These are phyloP conservation scores for Rhododendron simsii DNA, from an alignment of 148 eudicot species.

Conservation along the genomic window DNA sequence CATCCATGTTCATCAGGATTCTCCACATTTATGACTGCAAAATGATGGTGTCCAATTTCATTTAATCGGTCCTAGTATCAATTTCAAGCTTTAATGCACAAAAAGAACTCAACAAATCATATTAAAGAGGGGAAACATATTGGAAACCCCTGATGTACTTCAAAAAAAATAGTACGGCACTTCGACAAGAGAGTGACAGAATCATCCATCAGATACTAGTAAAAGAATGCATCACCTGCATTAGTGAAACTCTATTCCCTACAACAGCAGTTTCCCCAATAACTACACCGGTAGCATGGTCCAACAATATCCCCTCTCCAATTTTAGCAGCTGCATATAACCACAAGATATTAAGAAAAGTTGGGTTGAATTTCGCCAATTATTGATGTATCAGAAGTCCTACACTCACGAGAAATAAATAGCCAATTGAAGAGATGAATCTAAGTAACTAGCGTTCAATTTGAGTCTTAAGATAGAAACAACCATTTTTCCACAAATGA, in stretches of 20 bases:
- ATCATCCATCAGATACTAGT: conserved; percentile 1
- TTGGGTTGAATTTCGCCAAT: not conserved
- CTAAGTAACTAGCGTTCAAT: not conserved
- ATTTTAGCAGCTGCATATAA: conserved; percentile 50
- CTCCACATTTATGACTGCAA: not conserved
- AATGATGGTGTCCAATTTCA: not conserved
- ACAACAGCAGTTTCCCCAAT: conserved; percentile 65
- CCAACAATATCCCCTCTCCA: conserved; percentile 55
- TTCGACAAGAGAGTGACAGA: not conserved
- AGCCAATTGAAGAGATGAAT: not conserved
- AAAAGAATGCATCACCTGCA: conserved; percentile 40
- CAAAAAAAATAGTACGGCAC: not conserved
- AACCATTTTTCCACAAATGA: not conserved
- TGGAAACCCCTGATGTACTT: not conserved
- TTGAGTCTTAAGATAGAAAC: not conserved
- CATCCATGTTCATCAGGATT: not conserved
- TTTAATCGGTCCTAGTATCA: not conserved
- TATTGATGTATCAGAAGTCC: not conserved
- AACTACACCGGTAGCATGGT: conserved; percentile 64
- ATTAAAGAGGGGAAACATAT: not conserved
- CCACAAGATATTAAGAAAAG: conserved; percentile 1
- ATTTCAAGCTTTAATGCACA: not conserved
- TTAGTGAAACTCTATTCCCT: conserved; percentile 56
- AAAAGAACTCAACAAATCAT: not conserved
- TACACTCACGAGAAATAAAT: not conserved